These are phyloP conservation scores for Neocatenulostroma microsporum DNA, from an alignment of 2,329 filamentous ascomycete genomes.

Conservation along the genomic window DNA sequence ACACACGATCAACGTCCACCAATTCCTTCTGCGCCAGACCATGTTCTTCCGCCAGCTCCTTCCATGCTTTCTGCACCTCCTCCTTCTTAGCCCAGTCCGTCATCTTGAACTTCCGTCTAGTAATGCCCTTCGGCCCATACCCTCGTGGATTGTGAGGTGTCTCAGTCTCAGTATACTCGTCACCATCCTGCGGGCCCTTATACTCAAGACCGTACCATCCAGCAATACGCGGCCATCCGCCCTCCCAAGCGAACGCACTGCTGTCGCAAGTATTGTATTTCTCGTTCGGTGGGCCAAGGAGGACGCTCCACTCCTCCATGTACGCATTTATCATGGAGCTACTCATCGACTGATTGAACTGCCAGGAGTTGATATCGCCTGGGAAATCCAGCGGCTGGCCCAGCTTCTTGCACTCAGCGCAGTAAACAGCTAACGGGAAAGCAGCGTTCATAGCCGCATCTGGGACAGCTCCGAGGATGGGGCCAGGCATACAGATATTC, in stretches of 20 bases:
- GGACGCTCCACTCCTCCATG: slow-evolving; percentile 44
- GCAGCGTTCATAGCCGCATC: slow-evolving; percentile 46
- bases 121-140: slow-evolving; percentile 23
- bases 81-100: slow-evolving; percentile 40
- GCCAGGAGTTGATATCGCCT: slow-evolving; percentile 40
- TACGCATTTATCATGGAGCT: slow-evolving; percentile 43
- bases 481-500: slow-evolving; percentile 43
- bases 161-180: slow-evolving; percentile 18
- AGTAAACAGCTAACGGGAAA: slow-evolving; percentile 45
- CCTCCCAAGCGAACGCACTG: slow-evolving; percentile 41
- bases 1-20: slow-evolving; percentile 39
- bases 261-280: slow-evolving; percentile 46
- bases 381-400: slow-evolving; percentile 39
- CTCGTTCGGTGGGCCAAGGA: slow-evolving; percentile 36
- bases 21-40: slow-evolving; percentile 28
- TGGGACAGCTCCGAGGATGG: slow-evolving; percentile 44
- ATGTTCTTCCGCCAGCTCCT: slow-evolving; percentile 35
- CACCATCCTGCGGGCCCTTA: slow-evolving; percentile 21
- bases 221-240: slow-evolving; percentile 43
- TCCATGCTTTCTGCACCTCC: slow-evolving; percentile 42
- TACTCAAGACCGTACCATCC: slow-evolving; percentile 36
- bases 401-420: slow-evolving; percentile 38
- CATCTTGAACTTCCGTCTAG: slow-evolving; percentile 19
- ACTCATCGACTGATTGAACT: slow-evolving; percentile 36
- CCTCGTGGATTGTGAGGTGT: slow-evolving; percentile 21